These are phyloP conservation scores for Cladosporium colombiae DNA, from an alignment of 2,329 filamentous ascomycete species.

Conservation along the genomic window DNA sequence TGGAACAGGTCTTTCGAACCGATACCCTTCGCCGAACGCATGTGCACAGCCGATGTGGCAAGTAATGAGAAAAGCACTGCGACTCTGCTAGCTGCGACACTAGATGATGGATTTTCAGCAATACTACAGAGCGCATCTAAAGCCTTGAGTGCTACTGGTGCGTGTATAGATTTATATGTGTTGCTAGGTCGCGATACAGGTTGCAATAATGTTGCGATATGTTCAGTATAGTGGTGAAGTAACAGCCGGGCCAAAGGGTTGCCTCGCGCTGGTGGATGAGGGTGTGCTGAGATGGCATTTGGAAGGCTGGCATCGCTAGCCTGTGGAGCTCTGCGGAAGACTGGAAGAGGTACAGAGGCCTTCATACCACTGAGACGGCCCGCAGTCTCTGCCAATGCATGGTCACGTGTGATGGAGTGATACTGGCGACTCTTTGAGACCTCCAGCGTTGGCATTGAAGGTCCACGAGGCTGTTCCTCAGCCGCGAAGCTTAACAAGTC, in stretches of 20 bases:
- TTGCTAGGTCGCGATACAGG: not conserved
- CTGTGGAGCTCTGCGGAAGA: not conserved
- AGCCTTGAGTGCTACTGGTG: constrained; percentile 2
- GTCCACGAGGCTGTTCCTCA: not conserved
- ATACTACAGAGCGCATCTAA: not conserved
- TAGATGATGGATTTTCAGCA: not conserved
- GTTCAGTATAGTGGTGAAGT: not conserved
- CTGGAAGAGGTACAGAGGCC: not conserved
- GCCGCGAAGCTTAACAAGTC: not conserved
- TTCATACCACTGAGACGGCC: not conserved
- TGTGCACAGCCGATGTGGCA: not conserved
- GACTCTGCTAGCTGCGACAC: constrained; percentile 1
- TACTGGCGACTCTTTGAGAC: not conserved
- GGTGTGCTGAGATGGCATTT: not conserved
- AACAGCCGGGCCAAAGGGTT: not conserved
- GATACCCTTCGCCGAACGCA: not conserved
- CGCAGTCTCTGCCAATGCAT: not conserved
- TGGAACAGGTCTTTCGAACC: not conserved
- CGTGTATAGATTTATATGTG: constrained; percentile 1
- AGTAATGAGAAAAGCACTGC: constrained; percentile 2
- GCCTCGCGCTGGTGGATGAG: not conserved
- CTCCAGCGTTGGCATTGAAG: not conserved
- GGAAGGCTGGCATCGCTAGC: not conserved
- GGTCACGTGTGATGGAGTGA: not conserved
- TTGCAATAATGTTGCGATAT: not conserved